Evolutionary conservation across 495 filamentous ascomycete genomes (phyloP).

Genomic region (Xylaria venustula): DNA sequence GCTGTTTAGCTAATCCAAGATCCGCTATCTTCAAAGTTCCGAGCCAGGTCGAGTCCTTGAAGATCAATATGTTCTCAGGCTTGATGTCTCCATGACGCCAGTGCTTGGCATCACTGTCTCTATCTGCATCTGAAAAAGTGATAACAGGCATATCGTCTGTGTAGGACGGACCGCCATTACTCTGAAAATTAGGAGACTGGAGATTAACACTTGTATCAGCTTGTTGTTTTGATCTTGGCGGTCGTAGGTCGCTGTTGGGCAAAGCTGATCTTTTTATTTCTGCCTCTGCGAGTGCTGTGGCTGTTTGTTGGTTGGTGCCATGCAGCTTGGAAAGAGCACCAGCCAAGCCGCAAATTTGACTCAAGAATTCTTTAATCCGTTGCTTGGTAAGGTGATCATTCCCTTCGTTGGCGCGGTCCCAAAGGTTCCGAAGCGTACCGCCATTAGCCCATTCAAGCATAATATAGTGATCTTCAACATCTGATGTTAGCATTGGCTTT

Average conservation of each 20-base stretch:
- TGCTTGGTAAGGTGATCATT: neutral
- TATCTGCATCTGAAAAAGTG: neutral
- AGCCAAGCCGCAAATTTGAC: constrained; percentile 18
- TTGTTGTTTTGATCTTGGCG: neutral
- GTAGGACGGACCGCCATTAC: neutral
- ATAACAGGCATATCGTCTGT: neutral
- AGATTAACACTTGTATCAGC: neutral
- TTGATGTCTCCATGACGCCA: constrained; percentile 26
- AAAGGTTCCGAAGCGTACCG: constrained; percentile 23
- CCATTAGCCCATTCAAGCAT: constrained; percentile 31
- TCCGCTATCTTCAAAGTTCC: constrained; percentile 27
- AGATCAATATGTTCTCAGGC: constrained; percentile 24
- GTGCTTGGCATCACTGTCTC: neutral
- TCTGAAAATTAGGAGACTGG: no score
- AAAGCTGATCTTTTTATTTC: neutral
- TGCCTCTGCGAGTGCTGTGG: neutral
- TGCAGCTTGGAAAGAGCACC: constrained; percentile 8
- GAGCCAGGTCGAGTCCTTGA: constrained; percentile 8
- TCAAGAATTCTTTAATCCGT: neutral
- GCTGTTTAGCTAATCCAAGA: constrained; percentile 28
- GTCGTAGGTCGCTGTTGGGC: neutral
- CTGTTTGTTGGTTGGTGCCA: neutral
- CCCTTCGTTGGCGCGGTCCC: neutral
- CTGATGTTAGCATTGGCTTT: neutral
- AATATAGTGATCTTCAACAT: constrained; percentile 18